Evolutionary conservation across 495 filamentous ascomycete species (phyloP).

Genomic region (Xylaria grammica): DNA sequence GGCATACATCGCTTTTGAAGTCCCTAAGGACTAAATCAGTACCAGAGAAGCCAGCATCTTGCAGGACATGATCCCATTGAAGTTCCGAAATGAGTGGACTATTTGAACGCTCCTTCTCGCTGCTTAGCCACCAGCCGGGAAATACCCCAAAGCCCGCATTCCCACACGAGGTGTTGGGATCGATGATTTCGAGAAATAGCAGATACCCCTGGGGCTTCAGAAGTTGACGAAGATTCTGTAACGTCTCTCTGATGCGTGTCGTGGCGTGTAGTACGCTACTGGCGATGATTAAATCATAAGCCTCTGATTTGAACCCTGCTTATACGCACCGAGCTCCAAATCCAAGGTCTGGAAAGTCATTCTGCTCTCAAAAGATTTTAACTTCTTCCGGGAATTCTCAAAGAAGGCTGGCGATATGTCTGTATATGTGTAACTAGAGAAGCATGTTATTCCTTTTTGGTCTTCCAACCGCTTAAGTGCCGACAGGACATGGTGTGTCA

Average conservation of each 20-base stretch:
- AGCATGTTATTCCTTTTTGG: too few relatives aligned
- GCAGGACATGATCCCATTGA: neutral
- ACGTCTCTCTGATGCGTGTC: constrained; percentile 28
- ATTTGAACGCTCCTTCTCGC: neutral
- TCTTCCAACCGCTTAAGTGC: too few relatives aligned
- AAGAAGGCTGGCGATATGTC: too few relatives aligned
- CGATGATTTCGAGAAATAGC: constrained; percentile 28
- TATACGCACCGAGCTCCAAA: too few relatives aligned
- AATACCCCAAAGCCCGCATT: neutral
- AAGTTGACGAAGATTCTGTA: constrained; percentile 37
- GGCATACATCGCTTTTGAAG: too few relatives aligned
- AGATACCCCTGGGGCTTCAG: constrained; percentile 42
- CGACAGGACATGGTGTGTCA: too few relatives aligned
- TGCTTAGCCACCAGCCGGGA: neutral
- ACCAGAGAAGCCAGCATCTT: neutral
- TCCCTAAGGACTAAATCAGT: neutral
- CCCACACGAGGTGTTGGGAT: neutral
- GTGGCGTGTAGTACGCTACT: constrained; percentile 52
- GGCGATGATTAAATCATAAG: constrained; percentile 44
- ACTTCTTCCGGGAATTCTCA: too few relatives aligned
- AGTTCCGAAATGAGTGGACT: neutral
- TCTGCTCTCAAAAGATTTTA: too few relatives aligned
- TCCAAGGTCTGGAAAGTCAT: too few relatives aligned
- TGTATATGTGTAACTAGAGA: too few relatives aligned
- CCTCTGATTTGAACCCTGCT: constrained; percentile 20